Percentiles rank a stretch among this genome's conserved stretches.
Evolutionary conservation across 2,329 filamentous ascomycete species (phyloP).

Genomic region (Boeremia exigua): DNA sequence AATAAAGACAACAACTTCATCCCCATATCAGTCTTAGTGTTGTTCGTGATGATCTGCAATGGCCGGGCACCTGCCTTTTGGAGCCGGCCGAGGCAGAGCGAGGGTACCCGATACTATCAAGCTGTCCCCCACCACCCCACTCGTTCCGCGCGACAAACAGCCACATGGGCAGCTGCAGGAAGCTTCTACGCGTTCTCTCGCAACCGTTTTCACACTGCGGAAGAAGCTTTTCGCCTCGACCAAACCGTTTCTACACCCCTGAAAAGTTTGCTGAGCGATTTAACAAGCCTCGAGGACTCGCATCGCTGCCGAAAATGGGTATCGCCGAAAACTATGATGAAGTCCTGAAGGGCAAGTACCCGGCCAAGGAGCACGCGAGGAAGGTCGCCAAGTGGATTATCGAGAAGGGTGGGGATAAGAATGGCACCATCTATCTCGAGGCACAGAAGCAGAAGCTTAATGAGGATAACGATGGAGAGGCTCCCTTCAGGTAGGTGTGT

Average conservation of each 20-base stretch:
- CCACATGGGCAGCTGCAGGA: conserved; percentile 24
- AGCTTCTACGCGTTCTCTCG: conserved; percentile 23
- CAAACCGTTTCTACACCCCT: conserved; percentile 3
- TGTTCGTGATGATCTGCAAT: neutral
- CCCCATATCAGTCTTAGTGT: neutral
- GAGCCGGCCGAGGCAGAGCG: conserved; percentile 12
- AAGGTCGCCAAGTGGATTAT: conserved; percentile 82
- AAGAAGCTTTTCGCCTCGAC: conserved; percentile 11
- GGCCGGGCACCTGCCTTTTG: conserved; percentile 28
- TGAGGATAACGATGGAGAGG: conserved; percentile 86
- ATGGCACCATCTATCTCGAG: conserved; percentile 86
- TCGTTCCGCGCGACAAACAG: conserved; percentile 19
- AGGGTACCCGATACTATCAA: conserved; percentile 28
- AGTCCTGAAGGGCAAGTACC: conserved; percentile 67
- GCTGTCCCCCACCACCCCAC: conserved; percentile 36
- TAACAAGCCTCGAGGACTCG: conserved; percentile 12
- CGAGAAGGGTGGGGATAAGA: conserved; percentile 66
- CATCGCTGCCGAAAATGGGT: conserved; percentile 30
- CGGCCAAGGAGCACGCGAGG: conserved; percentile 84
- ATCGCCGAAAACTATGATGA: conserved; percentile 44
- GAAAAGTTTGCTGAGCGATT: conserved; percentile 6
- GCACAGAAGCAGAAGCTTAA: conserved; percentile 79
- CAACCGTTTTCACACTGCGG: conserved; percentile 16
- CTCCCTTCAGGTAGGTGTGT: conserved; percentile 72
- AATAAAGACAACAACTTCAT: neutral